Evolutionary conservation across 2,329 filamentous ascomycete genomes (phyloP), one percentile per base, ranked within the genome.

Genomic region (Exophiala calicioides): DNA sequence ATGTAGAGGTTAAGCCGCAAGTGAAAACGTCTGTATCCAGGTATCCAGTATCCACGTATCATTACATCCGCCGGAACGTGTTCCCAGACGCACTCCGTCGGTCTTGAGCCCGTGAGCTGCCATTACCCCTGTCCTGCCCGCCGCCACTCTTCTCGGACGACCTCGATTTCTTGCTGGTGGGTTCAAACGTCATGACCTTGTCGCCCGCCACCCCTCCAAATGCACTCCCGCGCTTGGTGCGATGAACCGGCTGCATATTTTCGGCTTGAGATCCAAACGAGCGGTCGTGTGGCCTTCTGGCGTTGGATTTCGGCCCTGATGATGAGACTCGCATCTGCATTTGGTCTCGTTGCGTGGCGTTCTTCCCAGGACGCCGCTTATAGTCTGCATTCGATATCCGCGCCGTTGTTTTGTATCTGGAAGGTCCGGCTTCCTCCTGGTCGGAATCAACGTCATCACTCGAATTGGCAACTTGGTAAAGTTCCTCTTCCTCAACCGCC

Each of bases 141-240:
- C 50, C 50, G 29, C 27, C 16, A 16, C 35, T 29, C 24, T 38
- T 30, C 29, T 41, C 38, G 13, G 43, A 20, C 2, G 56, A 38
- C 38, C 58, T 59, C 47, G 65, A 68, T 26, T 59, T 75, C 75
- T 49, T 65, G 64, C 34, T 70, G 66, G 38, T 37, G 0, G 81
- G 80, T 40, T 73, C 76, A 65, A 84, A 85, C 1, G 79, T 80
- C 49, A 85, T 74, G 55, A 82, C 76, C 57, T 78, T 74, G 53
- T 76, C 73, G 12, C 73, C 73, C 19, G 72, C 70, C 1, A 68
- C 68, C 23, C 61, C 63, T 36, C 59, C 58, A 18, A 60, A 59
- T 4, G 43, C 36, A 13, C 26, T 34, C 20, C 30, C 24, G 13
- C 64, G 60, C 6, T 59, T 52, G 7, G 65, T 62, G 24, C 62